phyloP scores from a whole-genome alignment of 495 filamentous ascomycete species.

The Podospora pseudopauciseta region DNA sequence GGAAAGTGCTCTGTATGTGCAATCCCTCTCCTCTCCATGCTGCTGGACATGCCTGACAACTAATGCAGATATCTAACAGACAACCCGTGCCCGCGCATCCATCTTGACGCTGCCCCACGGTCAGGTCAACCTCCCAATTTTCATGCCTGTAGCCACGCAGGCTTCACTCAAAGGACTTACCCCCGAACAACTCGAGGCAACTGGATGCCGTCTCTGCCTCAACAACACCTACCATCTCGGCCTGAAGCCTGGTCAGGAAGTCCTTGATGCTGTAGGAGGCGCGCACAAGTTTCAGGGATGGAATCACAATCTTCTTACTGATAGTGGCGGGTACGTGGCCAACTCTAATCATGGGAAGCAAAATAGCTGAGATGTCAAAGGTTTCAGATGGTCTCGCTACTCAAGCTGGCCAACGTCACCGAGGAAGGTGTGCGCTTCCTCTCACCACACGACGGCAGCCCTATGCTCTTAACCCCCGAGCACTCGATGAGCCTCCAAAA shows the following conservation, averaged over 20 bases:
- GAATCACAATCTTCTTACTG: constrained; percentile 91
- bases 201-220: constrained; percentile 84
- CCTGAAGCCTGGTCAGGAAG: constrained; percentile 86
- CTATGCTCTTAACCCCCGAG: constrained; percentile 97
- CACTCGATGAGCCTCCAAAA: constrained; percentile 97
- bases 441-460: constrained; percentile 86
- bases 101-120: constrained; percentile 88
- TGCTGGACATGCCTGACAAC: neutral
- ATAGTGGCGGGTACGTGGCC: constrained; percentile 83
- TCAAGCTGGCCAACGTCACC: constrained; percentile 90
- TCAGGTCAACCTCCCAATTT: constrained; percentile 81
- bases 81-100: constrained; percentile 92
- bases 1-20: constrained; percentile 76
- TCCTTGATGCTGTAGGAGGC: constrained; percentile 80
- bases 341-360: neutral
- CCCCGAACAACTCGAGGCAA: constrained; percentile 82
- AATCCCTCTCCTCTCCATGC: neutral
- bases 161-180: constrained; percentile 93
- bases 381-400: constrained; percentile 96
- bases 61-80: constrained; percentile 48
- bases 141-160: constrained; percentile 99
- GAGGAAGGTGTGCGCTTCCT: constrained; percentile 95
- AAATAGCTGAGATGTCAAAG: constrained; percentile 40
- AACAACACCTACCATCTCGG: constrained; percentile 99
- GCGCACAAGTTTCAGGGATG: constrained; percentile 93